A percentile compares a stretch with the other conserved stretches of the same genome.
Conservation (phyloP, 1,139 yeast genomes). For the Debaryomyces robertsiae region DNA sequence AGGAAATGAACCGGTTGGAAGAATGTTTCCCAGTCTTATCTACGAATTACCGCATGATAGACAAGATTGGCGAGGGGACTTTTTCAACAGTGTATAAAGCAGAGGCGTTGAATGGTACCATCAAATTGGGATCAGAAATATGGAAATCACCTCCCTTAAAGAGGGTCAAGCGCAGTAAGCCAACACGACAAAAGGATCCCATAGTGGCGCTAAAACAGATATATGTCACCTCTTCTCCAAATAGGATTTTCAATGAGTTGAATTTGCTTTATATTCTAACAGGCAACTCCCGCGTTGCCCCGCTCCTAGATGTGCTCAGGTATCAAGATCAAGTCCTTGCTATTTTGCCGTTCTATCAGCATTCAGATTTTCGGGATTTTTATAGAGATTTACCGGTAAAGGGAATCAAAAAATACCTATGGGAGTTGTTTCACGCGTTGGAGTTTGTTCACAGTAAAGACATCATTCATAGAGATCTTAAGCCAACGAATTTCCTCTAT, state of each 20-base stretch:
- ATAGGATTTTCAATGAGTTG: conserved; percentile 84
- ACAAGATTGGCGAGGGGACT: conserved; percentile 95
- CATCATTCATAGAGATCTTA: conserved; percentile 85
- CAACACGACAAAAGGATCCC: conserved; percentile 38
- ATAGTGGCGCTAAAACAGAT: conserved; percentile 91
- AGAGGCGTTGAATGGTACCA: conserved; percentile 58
- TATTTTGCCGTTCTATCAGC: conserved; percentile 87
- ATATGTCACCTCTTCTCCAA: conserved; percentile 94
- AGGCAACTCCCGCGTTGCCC: conserved; percentile 80
- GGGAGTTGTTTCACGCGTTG: conserved; percentile 75
- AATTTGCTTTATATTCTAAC: conserved; percentile 67
- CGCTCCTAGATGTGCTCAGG: conserved; percentile 83
- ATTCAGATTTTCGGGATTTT: conserved; percentile 86
- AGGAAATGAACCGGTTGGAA: conserved; percentile 68
- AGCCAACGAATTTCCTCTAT: conserved; percentile 86
- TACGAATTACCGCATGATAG: conserved; percentile 64
- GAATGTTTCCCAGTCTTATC: conserved; percentile 64
- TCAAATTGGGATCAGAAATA: conserved; percentile 39
- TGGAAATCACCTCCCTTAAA: conserved; percentile 53
- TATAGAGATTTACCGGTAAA: conserved; percentile 76
- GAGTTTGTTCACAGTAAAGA: conserved; percentile 74
- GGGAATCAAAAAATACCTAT: conserved; percentile 80
- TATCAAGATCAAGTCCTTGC: conserved; percentile 91
- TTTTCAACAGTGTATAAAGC: conserved; percentile 92
- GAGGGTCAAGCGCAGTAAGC: conserved; percentile 18